phyloP scores from a whole-genome alignment of 768 basidiomycete species.

The Russula ochroleuca region DNA sequence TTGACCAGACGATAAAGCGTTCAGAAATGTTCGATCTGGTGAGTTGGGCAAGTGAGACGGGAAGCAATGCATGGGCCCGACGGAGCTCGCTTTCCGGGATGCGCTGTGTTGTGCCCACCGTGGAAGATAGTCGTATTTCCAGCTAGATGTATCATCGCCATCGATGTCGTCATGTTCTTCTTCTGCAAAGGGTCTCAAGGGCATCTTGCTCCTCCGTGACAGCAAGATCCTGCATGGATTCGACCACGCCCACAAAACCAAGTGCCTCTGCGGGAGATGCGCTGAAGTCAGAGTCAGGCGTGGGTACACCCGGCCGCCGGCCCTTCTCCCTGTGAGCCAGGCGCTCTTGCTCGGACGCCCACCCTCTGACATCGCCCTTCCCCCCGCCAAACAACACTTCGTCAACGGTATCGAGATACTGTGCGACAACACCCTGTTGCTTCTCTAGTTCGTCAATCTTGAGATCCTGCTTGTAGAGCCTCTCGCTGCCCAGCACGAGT shows the following conservation, averaged over 20 bases:
- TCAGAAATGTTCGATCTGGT: conserved; percentile 44
- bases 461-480: conserved; percentile 73
- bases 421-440: conserved; percentile 53
- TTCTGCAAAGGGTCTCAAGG: conserved; percentile 45
- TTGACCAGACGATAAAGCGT: conserved; percentile 67
- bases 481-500: conserved; percentile 74
- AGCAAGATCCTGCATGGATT: conserved; percentile 47
- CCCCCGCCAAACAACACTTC: conserved; percentile 71
- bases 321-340: conserved; percentile 42
- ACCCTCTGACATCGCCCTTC: conserved; percentile 46
- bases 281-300: conserved; percentile 34
- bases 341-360: conserved; percentile 47
- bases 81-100: conserved; percentile 56
- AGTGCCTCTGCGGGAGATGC: conserved; percentile 13
- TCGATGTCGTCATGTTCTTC: conserved; percentile 37
- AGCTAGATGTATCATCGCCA: conserved; percentile 28
- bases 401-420: conserved; percentile 73
- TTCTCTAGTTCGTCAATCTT: conserved; percentile 47
- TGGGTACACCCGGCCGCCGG: conserved; percentile 46
- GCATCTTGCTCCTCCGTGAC: conserved; percentile 54
- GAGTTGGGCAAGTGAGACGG: conserved; percentile 36
- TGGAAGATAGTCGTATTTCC: conserved; percentile 71
- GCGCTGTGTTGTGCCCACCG: conserved; percentile 64
- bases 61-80: conserved; percentile 59
- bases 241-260: conserved; percentile 52